Evolutionary conservation across 2,329 filamentous ascomycete species (phyloP).

Genomic region (Pyrenophora teres): DNA sequence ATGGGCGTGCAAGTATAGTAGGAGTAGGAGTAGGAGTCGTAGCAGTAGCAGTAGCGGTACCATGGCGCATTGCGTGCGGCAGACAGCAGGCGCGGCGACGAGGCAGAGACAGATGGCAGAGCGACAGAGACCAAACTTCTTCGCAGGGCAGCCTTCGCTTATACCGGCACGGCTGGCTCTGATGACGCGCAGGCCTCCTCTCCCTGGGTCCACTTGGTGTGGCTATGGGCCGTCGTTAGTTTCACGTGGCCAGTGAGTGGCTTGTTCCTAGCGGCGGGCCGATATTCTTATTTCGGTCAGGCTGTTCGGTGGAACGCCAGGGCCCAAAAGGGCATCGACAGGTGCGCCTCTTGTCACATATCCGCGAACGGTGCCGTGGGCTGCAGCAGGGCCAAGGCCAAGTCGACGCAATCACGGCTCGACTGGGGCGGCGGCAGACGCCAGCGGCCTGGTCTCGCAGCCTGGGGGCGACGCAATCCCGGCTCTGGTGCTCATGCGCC

Average conservation of each 20-base stretch:
- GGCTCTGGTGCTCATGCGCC: conserved; percentile 35
- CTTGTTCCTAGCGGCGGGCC: conserved; percentile 32
- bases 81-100: no score
- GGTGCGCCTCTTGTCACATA: conserved; percentile 29
- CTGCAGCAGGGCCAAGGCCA: conserved; percentile 17
- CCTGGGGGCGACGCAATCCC: conserved; percentile 29
- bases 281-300: conserved; percentile 30
- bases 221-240: conserved; percentile 22
- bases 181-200: conserved; percentile 41
- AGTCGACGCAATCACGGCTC: conserved; percentile 17
- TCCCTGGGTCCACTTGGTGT: conserved; percentile 32
- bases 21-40: no score
- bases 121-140: no score
- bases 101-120: no score
- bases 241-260: conserved; percentile 43
- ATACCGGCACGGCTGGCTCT: conserved; percentile 26
- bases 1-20: no score
- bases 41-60: no score
- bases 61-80: neutral
- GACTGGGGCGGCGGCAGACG: conserved; percentile 18
- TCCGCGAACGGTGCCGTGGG: conserved; percentile 15
- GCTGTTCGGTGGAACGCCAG: conserved; percentile 23
- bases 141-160: conserved; percentile 27
- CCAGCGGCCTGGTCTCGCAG: conserved; percentile 42
- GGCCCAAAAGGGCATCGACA: conserved; percentile 25